These are phyloP conservation scores for Aspergillus fumigatus DNA, from an alignment of 2,329 filamentous ascomycete species.

Conservation along the genomic window DNA sequence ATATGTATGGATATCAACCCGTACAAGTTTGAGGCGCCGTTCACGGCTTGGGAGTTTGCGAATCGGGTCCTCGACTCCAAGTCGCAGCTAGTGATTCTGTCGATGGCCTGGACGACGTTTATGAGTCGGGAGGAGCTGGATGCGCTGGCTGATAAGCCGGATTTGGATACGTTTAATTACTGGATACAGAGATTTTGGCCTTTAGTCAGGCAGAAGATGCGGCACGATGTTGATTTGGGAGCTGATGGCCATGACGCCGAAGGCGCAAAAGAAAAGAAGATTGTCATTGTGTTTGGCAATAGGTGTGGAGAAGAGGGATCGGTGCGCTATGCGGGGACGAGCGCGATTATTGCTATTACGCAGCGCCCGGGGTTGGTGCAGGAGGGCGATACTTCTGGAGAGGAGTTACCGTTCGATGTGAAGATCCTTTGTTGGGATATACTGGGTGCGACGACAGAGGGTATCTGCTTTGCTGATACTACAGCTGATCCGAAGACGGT, in stretches of 20 bases:
- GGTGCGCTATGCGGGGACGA: slow-evolving; percentile 47
- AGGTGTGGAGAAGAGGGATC: slow-evolving; percentile 41
- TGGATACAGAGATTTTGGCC: slow-evolving; percentile 60
- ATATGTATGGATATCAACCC: slow-evolving; percentile 59
- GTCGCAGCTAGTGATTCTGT: slow-evolving; percentile 52
- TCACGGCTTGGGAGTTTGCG: slow-evolving; percentile 58
- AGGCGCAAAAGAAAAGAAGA: slow-evolving; percentile 24
- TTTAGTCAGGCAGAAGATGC: slow-evolving; percentile 33
- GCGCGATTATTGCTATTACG: slow-evolving; percentile 39
- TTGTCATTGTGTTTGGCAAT: slow-evolving; percentile 46
- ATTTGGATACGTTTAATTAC: slow-evolving; percentile 58
- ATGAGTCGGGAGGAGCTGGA: slow-evolving; percentile 47
- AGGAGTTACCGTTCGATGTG: slow-evolving; percentile 25
- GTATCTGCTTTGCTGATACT: slow-evolving; percentile 45
- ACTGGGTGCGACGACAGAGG: slow-evolving; percentile 42
- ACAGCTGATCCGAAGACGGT: slow-evolving; percentile 36
- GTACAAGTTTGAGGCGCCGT: slow-evolving; percentile 56
- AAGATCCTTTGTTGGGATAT: slow-evolving; percentile 45
- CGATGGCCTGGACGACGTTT: slow-evolving; percentile 61
- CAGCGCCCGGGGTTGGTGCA: slow-evolving; percentile 20
- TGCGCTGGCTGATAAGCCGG: slow-evolving; percentile 43
- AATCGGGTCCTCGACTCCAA: slow-evolving; percentile 47
- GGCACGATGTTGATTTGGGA: slow-evolving; percentile 17
- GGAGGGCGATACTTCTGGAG: slow-evolving; percentile 11
- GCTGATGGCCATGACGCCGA: slow-evolving; percentile 18